Percentiles rank a stretch among this genome's conserved stretches.
Evolutionary conservation across 2,329 filamentous ascomycete genomes (phyloP).

Genomic region (Penicillium expansum): DNA sequence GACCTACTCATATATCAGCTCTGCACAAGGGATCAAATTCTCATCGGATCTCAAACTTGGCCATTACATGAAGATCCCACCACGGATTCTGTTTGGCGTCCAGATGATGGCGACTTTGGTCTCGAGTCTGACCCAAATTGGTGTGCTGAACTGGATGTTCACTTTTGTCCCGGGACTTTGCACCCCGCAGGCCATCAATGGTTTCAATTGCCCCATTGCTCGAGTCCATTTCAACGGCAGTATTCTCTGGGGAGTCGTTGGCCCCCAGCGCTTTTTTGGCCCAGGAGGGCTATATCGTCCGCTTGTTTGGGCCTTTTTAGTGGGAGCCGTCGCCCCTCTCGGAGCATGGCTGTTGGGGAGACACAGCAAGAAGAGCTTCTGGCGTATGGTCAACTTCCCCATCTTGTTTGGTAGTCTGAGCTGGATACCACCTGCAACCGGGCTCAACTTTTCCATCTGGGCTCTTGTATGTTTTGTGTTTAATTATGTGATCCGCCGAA

Average conservation of each 20-base stretch:
- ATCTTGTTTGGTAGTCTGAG: conserved; percentile 78
- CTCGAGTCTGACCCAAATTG: conserved; percentile 76
- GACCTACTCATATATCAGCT: conserved; percentile 86
- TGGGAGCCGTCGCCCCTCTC: conserved; percentile 72
- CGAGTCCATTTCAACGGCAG: conserved; percentile 87
- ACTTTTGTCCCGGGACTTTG: conserved; percentile 72
- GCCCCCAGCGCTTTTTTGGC: conserved; percentile 79
- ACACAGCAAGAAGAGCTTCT: conserved; percentile 56
- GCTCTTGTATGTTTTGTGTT: conserved; percentile 80
- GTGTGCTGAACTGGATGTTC: conserved; percentile 89
- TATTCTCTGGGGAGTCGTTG: conserved; percentile 86
- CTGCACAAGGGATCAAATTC: conserved; percentile 85
- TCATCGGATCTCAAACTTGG: conserved; percentile 80
- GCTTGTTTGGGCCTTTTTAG: conserved; percentile 76
- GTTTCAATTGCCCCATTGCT: conserved; percentile 83
- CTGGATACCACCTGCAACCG: conserved; percentile 83
- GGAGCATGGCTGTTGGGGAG: conserved; percentile 69
- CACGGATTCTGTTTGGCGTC: conserved; percentile 57
- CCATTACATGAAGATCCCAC: conserved; percentile 60
- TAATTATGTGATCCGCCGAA: conserved; percentile 70
- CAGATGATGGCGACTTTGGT: conserved; percentile 62
- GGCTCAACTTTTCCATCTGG: conserved; percentile 87
- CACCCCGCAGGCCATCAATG: conserved; percentile 75
- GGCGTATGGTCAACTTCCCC: conserved; percentile 76
- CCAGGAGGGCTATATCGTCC: conserved; percentile 69